phyloP scores from a whole-genome alignment of 495 filamentous ascomycete genomes.

The Rusavskia elegans region DNA sequence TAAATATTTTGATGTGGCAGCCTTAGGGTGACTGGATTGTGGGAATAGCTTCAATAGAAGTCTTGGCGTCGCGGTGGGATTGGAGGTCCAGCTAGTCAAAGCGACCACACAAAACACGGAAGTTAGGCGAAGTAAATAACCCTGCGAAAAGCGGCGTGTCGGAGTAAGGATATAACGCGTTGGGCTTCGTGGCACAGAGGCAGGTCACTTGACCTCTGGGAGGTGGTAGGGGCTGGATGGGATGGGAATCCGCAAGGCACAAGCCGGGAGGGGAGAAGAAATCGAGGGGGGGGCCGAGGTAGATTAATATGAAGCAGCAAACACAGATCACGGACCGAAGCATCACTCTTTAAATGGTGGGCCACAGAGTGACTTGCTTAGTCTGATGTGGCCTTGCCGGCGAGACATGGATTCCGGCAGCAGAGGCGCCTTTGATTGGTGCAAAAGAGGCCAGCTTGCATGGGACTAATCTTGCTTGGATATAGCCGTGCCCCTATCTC shows the following conservation, averaged over 20 bases:
- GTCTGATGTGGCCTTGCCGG: background rate
- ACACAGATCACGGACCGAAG: background rate
- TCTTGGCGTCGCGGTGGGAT: background rate
- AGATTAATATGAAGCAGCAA: constrained; percentile 1
- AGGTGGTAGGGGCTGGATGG: background rate
- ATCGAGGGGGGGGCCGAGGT: constrained; percentile 1
- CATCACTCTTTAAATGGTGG: background rate
- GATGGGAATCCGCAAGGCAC: background rate
- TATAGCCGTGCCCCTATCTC: background rate
- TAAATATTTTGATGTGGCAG: background rate
- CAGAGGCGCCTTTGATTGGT: background rate
- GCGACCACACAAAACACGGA: constrained; percentile 1
- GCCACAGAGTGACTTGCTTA: background rate
- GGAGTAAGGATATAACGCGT: background rate
- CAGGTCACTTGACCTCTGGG: background rate
- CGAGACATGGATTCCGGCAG: background rate
- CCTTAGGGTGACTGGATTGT: background rate
- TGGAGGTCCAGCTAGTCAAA: constrained; percentile 8
- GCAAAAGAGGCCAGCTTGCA: background rate
- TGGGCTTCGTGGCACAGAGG: background rate
- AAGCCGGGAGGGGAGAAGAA: background rate
- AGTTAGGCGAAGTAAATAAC: background rate
- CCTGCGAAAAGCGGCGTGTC: background rate
- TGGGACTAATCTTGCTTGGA: background rate
- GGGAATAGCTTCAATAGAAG: constrained; percentile 10